These are phyloP conservation scores for Millerozyma miso DNA, from an alignment of 805 yeast species.

Conservation along the genomic window DNA sequence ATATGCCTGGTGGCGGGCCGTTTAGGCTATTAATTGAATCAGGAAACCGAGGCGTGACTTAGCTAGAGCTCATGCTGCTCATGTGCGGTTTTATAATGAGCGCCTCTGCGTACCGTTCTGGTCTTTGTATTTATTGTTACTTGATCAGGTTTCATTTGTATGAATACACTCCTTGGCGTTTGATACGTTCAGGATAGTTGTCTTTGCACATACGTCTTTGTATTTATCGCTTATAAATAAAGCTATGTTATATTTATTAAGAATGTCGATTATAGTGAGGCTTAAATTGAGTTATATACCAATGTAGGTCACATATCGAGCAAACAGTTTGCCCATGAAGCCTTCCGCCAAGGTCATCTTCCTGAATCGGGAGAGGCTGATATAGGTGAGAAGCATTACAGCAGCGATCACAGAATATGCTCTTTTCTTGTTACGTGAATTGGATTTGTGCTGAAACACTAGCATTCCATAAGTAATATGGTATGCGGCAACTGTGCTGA, in stretches of 20 bases:
- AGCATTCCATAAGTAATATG: constrained; percentile 54
- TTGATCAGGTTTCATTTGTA: no score
- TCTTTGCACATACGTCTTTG: no score
- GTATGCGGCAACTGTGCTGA: constrained; percentile 42
- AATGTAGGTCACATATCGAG: constrained; percentile 19
- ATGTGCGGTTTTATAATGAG: no score
- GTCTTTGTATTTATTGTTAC: no score
- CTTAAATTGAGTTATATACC: background rate
- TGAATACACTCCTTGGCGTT: background rate
- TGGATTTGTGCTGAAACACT: constrained; percentile 40
- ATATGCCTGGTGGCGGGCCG: no score
- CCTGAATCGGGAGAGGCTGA: constrained; percentile 30
- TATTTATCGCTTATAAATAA: no score
- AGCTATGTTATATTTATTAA: background rate
- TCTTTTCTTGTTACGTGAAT: constrained; percentile 34
- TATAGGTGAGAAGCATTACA: constrained; percentile 30
- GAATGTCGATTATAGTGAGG: background rate
- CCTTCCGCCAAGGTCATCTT: constrained; percentile 16
- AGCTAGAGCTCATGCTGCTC: no score
- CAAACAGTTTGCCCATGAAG: constrained; percentile 26
- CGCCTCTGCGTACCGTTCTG: no score
- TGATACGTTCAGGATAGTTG: background rate
- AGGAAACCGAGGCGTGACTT: no score
- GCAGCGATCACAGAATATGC: constrained; percentile 42
- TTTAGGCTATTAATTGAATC: no score